Conservation (phyloP, 345 rosid genomes). For the Eucalyptus marginata region DNA sequence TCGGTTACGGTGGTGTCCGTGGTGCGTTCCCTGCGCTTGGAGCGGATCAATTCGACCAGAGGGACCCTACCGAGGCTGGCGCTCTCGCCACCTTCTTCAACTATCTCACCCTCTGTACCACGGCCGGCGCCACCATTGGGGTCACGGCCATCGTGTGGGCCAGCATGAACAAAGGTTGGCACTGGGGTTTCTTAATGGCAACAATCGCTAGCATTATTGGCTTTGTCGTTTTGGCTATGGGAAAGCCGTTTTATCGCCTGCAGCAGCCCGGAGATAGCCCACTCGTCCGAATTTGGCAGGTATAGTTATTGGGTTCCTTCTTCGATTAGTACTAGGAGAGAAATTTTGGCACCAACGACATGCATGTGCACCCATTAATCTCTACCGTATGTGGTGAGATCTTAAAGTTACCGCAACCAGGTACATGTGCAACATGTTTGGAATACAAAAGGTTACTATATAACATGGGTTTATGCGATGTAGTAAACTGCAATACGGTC, state of each 20-base stretch:
- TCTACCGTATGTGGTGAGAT: background rate
- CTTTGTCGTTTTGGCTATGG: slow-evolving; percentile 12
- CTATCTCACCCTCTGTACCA: slow-evolving; percentile 7
- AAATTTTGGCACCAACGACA: background rate
- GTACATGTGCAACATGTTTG: background rate
- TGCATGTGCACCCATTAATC: background rate
- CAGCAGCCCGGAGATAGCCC: slow-evolving; percentile 18
- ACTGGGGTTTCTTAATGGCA: slow-evolving; percentile 30
- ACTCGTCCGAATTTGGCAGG: slow-evolving; percentile 16
- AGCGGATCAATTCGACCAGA: slow-evolving; percentile 39
- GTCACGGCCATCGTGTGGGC: slow-evolving; percentile 36
- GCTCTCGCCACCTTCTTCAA: slow-evolving; percentile 38
- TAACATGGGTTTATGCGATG: background rate
- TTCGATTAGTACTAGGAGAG: background rate
- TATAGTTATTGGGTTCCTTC: background rate
- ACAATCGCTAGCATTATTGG: slow-evolving; percentile 15
- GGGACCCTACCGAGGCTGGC: slow-evolving; percentile 23
- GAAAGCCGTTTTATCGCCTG: slow-evolving; percentile 33
- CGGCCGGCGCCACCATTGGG: slow-evolving; percentile 27
- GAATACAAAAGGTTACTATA: background rate
- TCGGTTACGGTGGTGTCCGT: slow-evolving; percentile 28
- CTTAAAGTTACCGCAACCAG: background rate
- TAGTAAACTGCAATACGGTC: background rate
- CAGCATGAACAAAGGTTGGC: slow-evolving; percentile 21
- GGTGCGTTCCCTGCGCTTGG: slow-evolving; percentile 39